phyloP scores from a whole-genome alignment of 1,139 yeast species.

The Schwanniomyces etchellsii region DNA sequence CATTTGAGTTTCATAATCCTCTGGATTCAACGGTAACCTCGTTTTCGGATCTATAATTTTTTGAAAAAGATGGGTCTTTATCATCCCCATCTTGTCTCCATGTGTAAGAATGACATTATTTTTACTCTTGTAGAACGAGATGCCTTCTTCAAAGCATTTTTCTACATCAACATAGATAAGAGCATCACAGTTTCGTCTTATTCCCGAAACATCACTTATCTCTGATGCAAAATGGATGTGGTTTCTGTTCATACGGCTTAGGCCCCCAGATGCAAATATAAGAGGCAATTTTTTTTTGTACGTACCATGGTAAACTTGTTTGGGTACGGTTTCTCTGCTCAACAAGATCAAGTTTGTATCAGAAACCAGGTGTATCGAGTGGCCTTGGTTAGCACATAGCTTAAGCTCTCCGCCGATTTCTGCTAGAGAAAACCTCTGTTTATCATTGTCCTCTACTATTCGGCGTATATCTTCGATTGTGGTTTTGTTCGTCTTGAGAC shows the following conservation, averaged over 20 bases:
- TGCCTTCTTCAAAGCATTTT: constrained; percentile 38
- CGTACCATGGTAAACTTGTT: constrained; percentile 75
- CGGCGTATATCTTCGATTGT: constrained; percentile 53
- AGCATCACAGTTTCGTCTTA: constrained; percentile 55
- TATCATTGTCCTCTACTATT: constrained; percentile 62
- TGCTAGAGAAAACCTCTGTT: constrained; percentile 56
- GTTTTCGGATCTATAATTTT: constrained; percentile 20
- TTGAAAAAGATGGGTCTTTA: constrained; percentile 42
- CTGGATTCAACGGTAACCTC: too few relatives aligned
- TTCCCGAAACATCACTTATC: constrained; percentile 55
- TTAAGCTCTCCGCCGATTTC: constrained; percentile 15
- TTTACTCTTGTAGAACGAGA: constrained; percentile 56
- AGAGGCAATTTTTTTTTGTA: constrained; percentile 39
- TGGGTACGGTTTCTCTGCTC: constrained; percentile 16
- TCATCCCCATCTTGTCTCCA: constrained; percentile 53
- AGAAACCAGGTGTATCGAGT: constrained; percentile 50
- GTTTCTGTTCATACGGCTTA: constrained; percentile 66
- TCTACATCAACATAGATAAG: constrained; percentile 57
- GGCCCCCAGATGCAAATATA: constrained; percentile 53
- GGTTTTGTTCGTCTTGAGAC: constrained; percentile 51
- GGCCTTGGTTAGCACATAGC: constrained; percentile 93
- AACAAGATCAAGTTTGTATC: constrained; percentile 33
- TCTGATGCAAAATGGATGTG: constrained; percentile 68
- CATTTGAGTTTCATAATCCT: too few relatives aligned
- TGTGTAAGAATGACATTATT: constrained; percentile 72